Base-by-base conservation (phyloP, 257 asterid genomes). In the Apocynum venetum region DNA sequence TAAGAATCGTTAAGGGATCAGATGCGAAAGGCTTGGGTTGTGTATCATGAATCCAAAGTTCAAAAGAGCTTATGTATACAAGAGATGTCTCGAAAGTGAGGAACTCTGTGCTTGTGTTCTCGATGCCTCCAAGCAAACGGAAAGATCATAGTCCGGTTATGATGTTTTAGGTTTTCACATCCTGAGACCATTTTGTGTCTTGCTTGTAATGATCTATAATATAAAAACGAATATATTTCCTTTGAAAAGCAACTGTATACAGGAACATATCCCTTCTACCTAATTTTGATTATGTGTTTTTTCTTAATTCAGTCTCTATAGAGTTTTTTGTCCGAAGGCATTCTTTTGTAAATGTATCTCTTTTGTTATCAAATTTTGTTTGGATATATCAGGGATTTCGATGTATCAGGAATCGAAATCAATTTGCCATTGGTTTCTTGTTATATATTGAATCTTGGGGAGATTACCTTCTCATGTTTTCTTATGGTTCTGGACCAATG, bases 1-100 rank as follows among this genome's bases (percentile, higher is more conserved):
- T 93, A 76, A 86, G 98, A 84, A 90, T 93, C 88, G 85, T 90
- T 93, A 91, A 85, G 86, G 93, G 94, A 75, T 80, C 90, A 44
- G 96, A 89, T 72, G 96, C 98, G 13, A 89, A 83, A 80, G 98
- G 96, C 40, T 74, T 89, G 77, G 97, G 94, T 10, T 80, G 85
- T 77, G 89, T 78, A 77, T 85, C 80, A 57, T 93, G 80, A 85
- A 12, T n/a, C 49, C 64, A 69, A 64, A 41, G 25, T 8, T 17
- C 10, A 43, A 52, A 35, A 13, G 8, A 52, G 65, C 43, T 48
- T 7, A 56, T 38, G 71, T 72, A 47, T 52, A 53, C 79, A 80
- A 59, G 80, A 57, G 61, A 81, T 84, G 76, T 46, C 83, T 80
- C 82, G 78, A 53, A 41, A 80, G 81, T 73, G 77, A 82, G 74